phyloP scores from a whole-genome alignment of 2,329 filamentous ascomycete species.

The Dothidotthia symphoricarpi region DNA sequence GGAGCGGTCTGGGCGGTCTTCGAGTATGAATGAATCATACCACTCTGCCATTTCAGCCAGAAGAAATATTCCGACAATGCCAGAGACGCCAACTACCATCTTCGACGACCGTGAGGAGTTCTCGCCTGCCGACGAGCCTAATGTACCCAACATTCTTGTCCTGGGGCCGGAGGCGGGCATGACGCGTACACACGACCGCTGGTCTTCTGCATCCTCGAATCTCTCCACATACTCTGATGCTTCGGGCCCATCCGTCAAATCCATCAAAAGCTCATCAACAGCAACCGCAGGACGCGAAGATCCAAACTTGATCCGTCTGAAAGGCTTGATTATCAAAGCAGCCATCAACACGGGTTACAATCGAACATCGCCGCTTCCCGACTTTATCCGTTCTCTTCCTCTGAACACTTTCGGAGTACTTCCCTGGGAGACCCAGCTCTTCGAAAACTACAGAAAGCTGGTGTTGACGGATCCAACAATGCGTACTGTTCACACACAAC shows the following conservation, averaged over 20 bases:
- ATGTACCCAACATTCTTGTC: slow-evolving; percentile 83
- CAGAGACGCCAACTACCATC: slow-evolving; percentile 91
- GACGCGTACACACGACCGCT: slow-evolving; percentile 60
- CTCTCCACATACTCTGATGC: slow-evolving; percentile 76
- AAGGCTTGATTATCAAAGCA: slow-evolving; percentile 77
- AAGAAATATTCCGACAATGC: slow-evolving; percentile 45
- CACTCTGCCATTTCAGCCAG: slow-evolving; percentile 46
- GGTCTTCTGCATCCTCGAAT: slow-evolving; percentile 74
- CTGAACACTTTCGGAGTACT: slow-evolving; percentile 74
- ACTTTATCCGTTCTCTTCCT: slow-evolving; percentile 73
- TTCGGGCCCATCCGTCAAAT: slow-evolving; percentile 14
- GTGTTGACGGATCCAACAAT: slow-evolving; percentile 72
- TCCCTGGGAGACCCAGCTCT: slow-evolving; percentile 66
- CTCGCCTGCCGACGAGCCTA: slow-evolving; percentile 70
- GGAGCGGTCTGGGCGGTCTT: slow-evolving; percentile 36
- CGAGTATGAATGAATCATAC: slow-evolving; percentile 49
- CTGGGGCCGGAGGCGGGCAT: slow-evolving; percentile 65
- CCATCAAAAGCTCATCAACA: slow-evolving; percentile 65
- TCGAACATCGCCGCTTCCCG: slow-evolving; percentile 63
- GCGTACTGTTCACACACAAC: slow-evolving; percentile 47
- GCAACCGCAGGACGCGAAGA: slow-evolving; percentile 70
- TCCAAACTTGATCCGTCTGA: slow-evolving; percentile 72
- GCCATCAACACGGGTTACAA: slow-evolving; percentile 81
- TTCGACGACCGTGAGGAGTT: slow-evolving; percentile 81
- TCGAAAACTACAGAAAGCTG: slow-evolving; percentile 78